Conservation (phyloP, 257 asterid species). For the Capsicum chinense region DNA sequence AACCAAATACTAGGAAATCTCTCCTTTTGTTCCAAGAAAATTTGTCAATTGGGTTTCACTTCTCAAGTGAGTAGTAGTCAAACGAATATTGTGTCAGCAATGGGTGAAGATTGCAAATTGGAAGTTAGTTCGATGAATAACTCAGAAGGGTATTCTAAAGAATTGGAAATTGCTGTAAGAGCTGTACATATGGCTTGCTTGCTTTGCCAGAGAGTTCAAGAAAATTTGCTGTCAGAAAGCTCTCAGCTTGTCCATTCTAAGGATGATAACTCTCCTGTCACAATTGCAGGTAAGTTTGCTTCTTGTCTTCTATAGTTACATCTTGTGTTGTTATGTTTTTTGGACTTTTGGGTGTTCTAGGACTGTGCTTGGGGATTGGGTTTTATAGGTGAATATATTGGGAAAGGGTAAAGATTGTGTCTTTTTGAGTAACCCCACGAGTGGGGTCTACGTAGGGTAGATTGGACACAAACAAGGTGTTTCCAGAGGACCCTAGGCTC, state of each 20-base stretch:
- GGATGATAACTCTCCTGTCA: slow-evolving; percentile 78
- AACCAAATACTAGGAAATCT: not conserved
- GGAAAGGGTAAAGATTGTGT: not conserved
- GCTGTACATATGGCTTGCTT: slow-evolving; percentile 84
- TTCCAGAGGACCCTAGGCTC: no score
- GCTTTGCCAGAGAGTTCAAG: slow-evolving; percentile 68
- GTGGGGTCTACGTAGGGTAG: no score
- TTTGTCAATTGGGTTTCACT: slow-evolving; percentile 22
- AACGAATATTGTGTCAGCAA: slow-evolving; percentile 33
- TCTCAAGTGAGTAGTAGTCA: slow-evolving; percentile 29
- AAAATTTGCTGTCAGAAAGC: slow-evolving; percentile 44
- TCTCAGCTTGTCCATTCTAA: slow-evolving; percentile 58
- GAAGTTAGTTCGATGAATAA: slow-evolving; percentile 38
- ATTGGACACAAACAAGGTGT: no score
- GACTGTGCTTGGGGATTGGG: not conserved
- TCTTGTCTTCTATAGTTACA: not conserved
- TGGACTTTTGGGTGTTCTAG: not conserved
- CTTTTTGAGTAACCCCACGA: not conserved
- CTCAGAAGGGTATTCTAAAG: slow-evolving; percentile 41
- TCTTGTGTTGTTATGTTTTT: not conserved
- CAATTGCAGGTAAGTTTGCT: slow-evolving; percentile 62
- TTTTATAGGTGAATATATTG: not conserved
- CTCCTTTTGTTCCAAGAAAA: slow-evolving; percentile 26
- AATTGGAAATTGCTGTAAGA: slow-evolving; percentile 73
- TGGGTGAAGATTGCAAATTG: slow-evolving; percentile 41